Conservation (phyloP, 495 filamentous ascomycete species). For the Stereocaulon alpinum region DNA sequence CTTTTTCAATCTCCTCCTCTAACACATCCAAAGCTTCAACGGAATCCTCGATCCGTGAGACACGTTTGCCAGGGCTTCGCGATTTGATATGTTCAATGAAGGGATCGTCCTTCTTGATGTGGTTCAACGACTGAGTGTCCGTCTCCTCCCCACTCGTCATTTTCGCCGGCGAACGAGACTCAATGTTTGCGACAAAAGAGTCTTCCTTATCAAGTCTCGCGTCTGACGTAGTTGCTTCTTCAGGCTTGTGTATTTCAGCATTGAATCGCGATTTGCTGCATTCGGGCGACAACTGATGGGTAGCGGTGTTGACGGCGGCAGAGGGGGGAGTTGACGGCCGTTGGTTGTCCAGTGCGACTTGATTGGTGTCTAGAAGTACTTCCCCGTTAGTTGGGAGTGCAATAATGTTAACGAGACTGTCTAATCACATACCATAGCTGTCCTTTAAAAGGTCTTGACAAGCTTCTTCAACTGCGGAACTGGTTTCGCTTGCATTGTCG, state of each 20-base stretch:
- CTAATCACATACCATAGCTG: constrained; percentile 3
- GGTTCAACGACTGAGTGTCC: not conserved
- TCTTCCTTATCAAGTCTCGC: constrained; percentile 17
- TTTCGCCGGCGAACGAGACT: constrained; percentile 30
- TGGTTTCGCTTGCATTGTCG: constrained; percentile 16
- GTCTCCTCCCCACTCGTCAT: constrained; percentile 2
- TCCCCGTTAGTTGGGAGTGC: not conserved
- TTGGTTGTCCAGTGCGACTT: constrained; percentile 10
- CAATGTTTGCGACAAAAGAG: constrained; percentile 29
- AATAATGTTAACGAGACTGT: not conserved
- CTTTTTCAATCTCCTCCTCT: constrained; percentile 54
- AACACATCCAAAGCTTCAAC: constrained; percentile 58
- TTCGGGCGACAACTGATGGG: constrained; percentile 5
- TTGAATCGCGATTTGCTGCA: not conserved
- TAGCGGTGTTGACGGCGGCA: constrained; percentile 4
- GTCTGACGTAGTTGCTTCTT: not conserved
- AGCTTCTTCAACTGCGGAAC: constrained; percentile 22
- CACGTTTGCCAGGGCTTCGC: constrained; percentile 32
- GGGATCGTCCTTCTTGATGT: constrained; percentile 24
- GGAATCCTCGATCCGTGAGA: constrained; percentile 55
- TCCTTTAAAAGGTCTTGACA: constrained; percentile 14
- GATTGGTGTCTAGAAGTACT: not conserved
- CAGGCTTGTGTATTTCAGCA: constrained; percentile 1
- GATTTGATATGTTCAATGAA: constrained; percentile 32
- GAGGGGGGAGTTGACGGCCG: constrained; percentile 7